A percentile compares a stretch with the other conserved stretches of the same genome.
Evolutionary conservation across 2,329 filamentous ascomycete genomes (phyloP).

Genomic region (Neonectria neomacrospora): DNA sequence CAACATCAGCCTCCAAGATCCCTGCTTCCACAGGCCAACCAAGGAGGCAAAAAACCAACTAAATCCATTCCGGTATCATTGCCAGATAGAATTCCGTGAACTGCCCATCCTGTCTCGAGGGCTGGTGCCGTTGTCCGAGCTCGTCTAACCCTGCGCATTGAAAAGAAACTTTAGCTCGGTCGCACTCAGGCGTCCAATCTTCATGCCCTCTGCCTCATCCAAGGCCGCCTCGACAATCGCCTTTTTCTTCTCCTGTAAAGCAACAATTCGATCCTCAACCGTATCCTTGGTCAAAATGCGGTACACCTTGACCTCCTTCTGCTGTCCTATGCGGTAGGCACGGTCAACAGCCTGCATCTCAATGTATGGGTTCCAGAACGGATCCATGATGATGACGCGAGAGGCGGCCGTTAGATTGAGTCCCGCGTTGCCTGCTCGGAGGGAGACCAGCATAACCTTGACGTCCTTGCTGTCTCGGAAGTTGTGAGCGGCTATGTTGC

Average conservation of each 20-base stretch:
- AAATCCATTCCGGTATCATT: constrained; percentile 1
- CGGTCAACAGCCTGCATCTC: constrained; percentile 94
- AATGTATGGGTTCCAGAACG: constrained; percentile 94
- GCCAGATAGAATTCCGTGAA: background rate
- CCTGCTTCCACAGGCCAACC: background rate
- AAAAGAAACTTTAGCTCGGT: constrained; percentile 79
- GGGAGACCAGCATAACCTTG: constrained; percentile 82
- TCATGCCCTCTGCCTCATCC: constrained; percentile 76
- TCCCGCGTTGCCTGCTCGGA: constrained; percentile 84
- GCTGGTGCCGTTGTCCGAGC: background rate
- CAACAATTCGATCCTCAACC: constrained; percentile 87
- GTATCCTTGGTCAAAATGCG: constrained; percentile 80
- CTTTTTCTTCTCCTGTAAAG: constrained; percentile 82
- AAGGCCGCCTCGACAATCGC: constrained; percentile 81
- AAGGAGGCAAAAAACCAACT: background rate
- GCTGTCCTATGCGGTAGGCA: constrained; percentile 88
- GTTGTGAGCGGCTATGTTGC: constrained; percentile 74
- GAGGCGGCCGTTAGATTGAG: constrained; percentile 86
- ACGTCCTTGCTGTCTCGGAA: constrained; percentile 73
- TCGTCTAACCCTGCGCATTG: constrained; percentile 36
- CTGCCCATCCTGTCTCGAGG: background rate
- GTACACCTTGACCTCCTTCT: constrained; percentile 79
- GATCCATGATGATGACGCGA: constrained; percentile 89
- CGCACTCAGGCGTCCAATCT: constrained; percentile 72
- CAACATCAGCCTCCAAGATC: background rate